phyloP scores from a whole-genome alignment of 2,329 filamentous ascomycete species.

The Colletotrichum tamarilloi region DNA sequence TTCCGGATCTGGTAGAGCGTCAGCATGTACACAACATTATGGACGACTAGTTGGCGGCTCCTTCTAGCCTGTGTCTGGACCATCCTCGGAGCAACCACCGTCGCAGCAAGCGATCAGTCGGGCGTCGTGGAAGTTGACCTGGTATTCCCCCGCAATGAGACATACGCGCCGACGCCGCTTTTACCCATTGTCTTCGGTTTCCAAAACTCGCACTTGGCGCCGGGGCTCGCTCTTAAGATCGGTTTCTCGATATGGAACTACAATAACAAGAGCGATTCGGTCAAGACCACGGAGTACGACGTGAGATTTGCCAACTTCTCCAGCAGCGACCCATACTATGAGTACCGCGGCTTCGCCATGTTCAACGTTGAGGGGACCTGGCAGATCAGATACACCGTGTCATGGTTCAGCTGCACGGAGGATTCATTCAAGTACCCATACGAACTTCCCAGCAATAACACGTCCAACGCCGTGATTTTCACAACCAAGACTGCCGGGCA shows the following conservation, averaged over 20 bases:
- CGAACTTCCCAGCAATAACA: slow-evolving; percentile 11
- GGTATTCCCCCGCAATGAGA: slow-evolving; percentile 46
- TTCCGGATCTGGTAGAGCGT: background rate
- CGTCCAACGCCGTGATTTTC: slow-evolving; percentile 31
- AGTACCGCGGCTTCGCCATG: slow-evolving; percentile 18
- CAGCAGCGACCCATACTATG: slow-evolving; percentile 28
- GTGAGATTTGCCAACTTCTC: background rate
- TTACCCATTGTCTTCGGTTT: slow-evolving; percentile 45
- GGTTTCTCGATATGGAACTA: slow-evolving; percentile 16
- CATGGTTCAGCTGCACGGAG: slow-evolving; percentile 27
- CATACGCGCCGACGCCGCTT: slow-evolving; percentile 39
- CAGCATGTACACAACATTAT: background rate
- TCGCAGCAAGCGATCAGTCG: background rate
- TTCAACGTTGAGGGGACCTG: slow-evolving; percentile 27
- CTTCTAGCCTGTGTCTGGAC: background rate
- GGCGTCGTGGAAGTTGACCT: slow-evolving; percentile 41
- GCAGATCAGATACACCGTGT: slow-evolving; percentile 19
- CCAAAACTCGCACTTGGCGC: slow-evolving; percentile 39
- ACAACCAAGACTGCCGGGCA: slow-evolving; percentile 32
- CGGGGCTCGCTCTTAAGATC: slow-evolving; percentile 30
- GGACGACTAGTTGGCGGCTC: background rate
- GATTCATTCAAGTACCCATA: slow-evolving; percentile 18
- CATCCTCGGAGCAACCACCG: background rate
- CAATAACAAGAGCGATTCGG: slow-evolving; percentile 3
- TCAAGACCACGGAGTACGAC: background rate